phyloP scores from a whole-genome alignment of 2,329 filamentous ascomycete genomes.

The Aureobasidium sp. region DNA sequence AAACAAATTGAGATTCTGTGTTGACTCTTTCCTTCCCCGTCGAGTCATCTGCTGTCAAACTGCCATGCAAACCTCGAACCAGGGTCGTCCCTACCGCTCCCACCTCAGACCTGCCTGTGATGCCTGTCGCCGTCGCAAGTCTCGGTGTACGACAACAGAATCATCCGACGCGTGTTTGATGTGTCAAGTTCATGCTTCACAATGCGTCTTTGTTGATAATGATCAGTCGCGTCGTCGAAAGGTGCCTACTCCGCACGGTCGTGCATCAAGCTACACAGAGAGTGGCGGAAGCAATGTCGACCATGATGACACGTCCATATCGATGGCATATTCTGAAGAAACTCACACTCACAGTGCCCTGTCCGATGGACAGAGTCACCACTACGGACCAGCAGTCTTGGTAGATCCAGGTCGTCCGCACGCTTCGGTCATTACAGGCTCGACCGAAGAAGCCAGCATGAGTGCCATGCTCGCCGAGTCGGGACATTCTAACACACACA shows the following conservation, averaged over 20 bases:
- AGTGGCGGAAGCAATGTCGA: background rate
- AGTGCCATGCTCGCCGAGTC: background rate
- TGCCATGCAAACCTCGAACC: background rate
- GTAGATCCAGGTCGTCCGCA: background rate
- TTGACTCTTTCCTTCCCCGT: background rate
- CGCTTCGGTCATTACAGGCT: background rate
- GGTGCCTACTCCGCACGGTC: background rate
- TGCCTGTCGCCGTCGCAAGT: conserved; percentile 33
- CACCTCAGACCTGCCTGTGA: conserved; percentile 35
- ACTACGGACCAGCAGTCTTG: background rate
- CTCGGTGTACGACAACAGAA: conserved; percentile 32
- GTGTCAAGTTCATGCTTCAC: conserved; percentile 31
- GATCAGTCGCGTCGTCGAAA: background rate
- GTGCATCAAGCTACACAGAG: background rate
- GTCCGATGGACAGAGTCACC: background rate
- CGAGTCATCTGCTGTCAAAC: background rate
- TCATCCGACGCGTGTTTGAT: conserved; percentile 22
- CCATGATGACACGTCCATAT: background rate
- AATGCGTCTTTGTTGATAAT: conserved; percentile 20
- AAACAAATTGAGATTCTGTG: background rate
- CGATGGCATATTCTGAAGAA: background rate
- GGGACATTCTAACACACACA: background rate
- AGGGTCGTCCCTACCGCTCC: conserved; percentile 32
- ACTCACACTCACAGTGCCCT: too few relatives aligned
- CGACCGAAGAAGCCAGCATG: background rate